Evolutionary conservation across 2,329 filamentous ascomycete genomes (phyloP), one percentile per base, ranked within the genome.

Genomic region (Trichoderma harzianum): DNA sequence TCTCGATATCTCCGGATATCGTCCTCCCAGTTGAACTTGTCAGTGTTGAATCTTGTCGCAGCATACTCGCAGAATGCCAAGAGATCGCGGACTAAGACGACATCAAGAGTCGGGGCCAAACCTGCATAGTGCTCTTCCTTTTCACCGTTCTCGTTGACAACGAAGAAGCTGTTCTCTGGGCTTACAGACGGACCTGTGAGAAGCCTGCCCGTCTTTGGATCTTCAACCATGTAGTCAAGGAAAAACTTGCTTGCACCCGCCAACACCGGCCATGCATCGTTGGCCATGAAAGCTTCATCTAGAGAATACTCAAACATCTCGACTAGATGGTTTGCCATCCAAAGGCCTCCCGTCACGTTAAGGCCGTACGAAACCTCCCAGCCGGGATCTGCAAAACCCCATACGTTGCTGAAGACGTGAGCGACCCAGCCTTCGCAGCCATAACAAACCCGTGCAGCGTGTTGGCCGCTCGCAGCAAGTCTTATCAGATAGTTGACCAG

Each of bases 191-290:
- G 71, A 3, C 62, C 70, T 5, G 70, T 70, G 66, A 72, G 66
- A 7, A 72, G 55, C 70, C 58, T 70, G 5, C 70, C 70, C 1
- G 71, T 70, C 24, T 69, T 58, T 1, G 67, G 67, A 64, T 72
- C 71, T 28, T 72, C 43, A 57, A 72, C 34, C 71, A 72, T 72
- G 47, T 72, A 72, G 32, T 72, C 58, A n/a, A 72, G 58, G 24
- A 63, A 72, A 57, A 70, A 72, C 32, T 72, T 60, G 7, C 66
- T 34, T 24, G 71, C 71, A 11, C 58, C 32, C 1, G 55, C 21
- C 14, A 72, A 53, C 2, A 72, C n/a, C 11, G 71, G 47, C 36
- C 69, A 70, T 16, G 60, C 32, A 4, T 43, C 26, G 18, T 32
- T 34, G 14, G 7, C 26, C 57, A 58, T 28, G 12, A 72, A 34